phyloP scores from a whole-genome alignment of 768 basidiomycete species.

The Sutorius australiensis region DNA sequence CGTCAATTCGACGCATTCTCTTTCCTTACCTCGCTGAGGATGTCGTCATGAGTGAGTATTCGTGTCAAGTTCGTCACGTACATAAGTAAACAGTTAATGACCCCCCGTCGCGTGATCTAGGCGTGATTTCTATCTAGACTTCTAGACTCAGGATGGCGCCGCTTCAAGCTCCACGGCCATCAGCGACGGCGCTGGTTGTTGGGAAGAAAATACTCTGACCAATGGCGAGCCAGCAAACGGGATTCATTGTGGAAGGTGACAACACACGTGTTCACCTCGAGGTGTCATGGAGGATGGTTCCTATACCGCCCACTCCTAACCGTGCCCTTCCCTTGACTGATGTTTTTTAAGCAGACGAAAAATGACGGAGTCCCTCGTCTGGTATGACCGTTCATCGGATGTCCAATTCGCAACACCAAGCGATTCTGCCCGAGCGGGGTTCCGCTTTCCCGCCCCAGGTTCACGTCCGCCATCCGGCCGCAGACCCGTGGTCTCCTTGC shows the following conservation, averaged over 20 bases:
- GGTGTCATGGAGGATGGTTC: constrained; percentile 1
- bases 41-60: neutral
- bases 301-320: constrained; percentile 10
- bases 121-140: neutral
- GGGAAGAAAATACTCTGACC: neutral
- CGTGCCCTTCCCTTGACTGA: constrained; percentile 3
- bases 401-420: neutral
- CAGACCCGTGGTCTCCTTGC: constrained; percentile 2
- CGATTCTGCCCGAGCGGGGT: constrained; percentile 14
- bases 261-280: constrained; percentile 21
- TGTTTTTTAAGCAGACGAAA: neutral
- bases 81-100: too few relatives aligned
- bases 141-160: neutral
- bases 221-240: neutral
- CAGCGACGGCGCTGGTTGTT: neutral
- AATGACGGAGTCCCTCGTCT: neutral
- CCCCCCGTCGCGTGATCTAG: neutral
- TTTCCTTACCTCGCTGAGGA: neutral
- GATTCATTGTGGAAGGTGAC: neutral
- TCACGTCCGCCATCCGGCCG: neutral
- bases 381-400: neutral
- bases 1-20: neutral
- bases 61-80: too few relatives aligned
- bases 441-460: constrained; percentile 18
- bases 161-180: constrained; percentile 10